Evolutionary conservation across 2,329 filamentous ascomycete species (phyloP).

Genomic region (Colletotrichum orchidophilum): DNA sequence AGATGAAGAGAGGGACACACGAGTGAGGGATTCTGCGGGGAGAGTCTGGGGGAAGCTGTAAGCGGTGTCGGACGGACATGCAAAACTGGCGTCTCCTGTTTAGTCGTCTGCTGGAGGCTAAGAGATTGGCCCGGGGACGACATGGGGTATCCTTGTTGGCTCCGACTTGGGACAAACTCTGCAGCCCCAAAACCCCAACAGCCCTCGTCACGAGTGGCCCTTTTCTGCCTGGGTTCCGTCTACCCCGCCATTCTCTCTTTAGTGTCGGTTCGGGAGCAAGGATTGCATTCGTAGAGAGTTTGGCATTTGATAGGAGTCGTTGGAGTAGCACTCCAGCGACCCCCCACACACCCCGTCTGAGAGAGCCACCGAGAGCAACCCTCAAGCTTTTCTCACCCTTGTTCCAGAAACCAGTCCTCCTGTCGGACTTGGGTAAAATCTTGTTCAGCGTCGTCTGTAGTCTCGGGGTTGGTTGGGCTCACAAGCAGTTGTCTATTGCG

Average conservation of each 20-base stretch:
- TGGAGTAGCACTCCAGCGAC: neutral
- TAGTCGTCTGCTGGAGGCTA: neutral
- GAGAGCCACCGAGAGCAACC: neutral
- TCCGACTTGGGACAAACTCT: conserved; percentile 8
- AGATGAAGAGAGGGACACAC: neutral
- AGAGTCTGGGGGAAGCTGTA: conserved; percentile 21
- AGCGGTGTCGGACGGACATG: conserved; percentile 3
- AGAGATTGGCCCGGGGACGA: conserved; percentile 9
- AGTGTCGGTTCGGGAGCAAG: neutral
- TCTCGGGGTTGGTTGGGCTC: neutral
- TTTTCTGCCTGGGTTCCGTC: neutral
- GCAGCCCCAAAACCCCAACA: neutral
- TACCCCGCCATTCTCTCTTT: neutral
- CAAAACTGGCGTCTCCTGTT: neutral
- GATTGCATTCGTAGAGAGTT: neutral
- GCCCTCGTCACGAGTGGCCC: conserved; percentile 17
- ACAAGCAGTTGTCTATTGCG: neutral
- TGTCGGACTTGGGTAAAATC: neutral
- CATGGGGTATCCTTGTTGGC: neutral
- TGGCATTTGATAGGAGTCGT: neutral
- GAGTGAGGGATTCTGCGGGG: neutral
- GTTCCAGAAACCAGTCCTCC: neutral
- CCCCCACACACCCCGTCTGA: neutral
- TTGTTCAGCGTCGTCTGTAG: neutral
- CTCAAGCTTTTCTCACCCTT: conserved; percentile 7